These are phyloP conservation scores for Kwoniella sp. DNA, from an alignment of 768 basidiomycete species.

Conservation along the genomic window DNA sequence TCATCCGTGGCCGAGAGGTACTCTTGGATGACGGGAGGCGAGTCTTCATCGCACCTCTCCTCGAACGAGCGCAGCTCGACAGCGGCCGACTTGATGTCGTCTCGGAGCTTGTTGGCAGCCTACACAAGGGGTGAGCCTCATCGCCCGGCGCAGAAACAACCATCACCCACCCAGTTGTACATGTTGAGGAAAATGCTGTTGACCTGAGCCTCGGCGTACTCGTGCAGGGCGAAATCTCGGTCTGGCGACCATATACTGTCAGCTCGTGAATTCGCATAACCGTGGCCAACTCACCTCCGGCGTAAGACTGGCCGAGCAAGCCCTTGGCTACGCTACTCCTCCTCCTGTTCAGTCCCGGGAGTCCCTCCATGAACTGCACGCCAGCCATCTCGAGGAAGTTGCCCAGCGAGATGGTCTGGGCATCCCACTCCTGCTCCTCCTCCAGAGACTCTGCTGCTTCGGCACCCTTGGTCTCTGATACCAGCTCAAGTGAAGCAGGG, in stretches of 20 bases:
- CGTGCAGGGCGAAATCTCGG: slow-evolving; percentile 38
- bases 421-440: slow-evolving; percentile 19
- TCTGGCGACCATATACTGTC: slow-evolving; percentile 13
- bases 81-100: slow-evolving; percentile 36
- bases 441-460: slow-evolving; percentile 1
- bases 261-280: neutral
- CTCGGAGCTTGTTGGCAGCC: slow-evolving; percentile 44
- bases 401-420: slow-evolving; percentile 36
- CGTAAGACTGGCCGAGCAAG: slow-evolving; percentile 29
- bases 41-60: slow-evolving; percentile 9
- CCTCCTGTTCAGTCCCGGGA: slow-evolving; percentile 38
- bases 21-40: slow-evolving; percentile 47
- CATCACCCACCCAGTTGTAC: slow-evolving; percentile 47
- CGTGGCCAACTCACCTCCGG: slow-evolving; percentile 11
- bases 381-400: slow-evolving; percentile 51
- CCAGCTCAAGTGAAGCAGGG: slow-evolving; percentile 9
- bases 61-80: slow-evolving; percentile 12
- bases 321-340: slow-evolving; percentile 45
- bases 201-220: slow-evolving; percentile 44
- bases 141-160: too few relatives aligned
- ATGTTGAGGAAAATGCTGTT: slow-evolving; percentile 39
- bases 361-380: slow-evolving; percentile 47
- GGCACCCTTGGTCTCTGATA: slow-evolving; percentile 1
- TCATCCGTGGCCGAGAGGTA: slow-evolving; percentile 48
- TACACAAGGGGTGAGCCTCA: slow-evolving; percentile 1